Evolutionary conservation across 2,329 filamentous ascomycete species (phyloP).

Genomic region (Endothia cerciana): DNA sequence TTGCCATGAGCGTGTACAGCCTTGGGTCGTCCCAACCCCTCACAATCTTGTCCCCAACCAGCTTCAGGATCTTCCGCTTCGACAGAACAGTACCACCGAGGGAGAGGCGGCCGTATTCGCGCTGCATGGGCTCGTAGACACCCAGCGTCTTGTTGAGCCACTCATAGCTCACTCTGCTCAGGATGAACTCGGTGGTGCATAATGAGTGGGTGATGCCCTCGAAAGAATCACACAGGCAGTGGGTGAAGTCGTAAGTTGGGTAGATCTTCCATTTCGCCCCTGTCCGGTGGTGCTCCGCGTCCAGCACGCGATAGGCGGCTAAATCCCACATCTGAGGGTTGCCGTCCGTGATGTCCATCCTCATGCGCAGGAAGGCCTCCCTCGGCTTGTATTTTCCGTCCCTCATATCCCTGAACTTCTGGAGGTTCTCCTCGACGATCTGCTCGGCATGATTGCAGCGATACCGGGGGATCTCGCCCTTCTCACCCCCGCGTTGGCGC

Average conservation of each 20-base stretch:
- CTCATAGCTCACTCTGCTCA: slow-evolving; percentile 76
- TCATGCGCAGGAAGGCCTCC: slow-evolving; percentile 89
- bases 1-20: slow-evolving; percentile 82
- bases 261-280: slow-evolving; percentile 89
- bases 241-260: slow-evolving; percentile 91
- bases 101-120: slow-evolving; percentile 69
- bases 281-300: slow-evolving; percentile 72
- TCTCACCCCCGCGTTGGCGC: slow-evolving; percentile 79
- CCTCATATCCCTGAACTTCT: slow-evolving; percentile 86
- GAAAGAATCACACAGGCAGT: slow-evolving; percentile 90
- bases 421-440: slow-evolving; percentile 73
- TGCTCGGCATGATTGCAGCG: slow-evolving; percentile 81
- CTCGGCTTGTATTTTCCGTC: slow-evolving; percentile 88
- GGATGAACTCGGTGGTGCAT: slow-evolving; percentile 29
- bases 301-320: slow-evolving; percentile 83
- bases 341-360: slow-evolving; percentile 79
- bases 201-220: slow-evolving; percentile 79
- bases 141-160: slow-evolving; percentile 82
- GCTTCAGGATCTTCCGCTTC: slow-evolving; percentile 80
- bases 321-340: slow-evolving; percentile 98
- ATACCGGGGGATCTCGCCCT: slow-evolving; percentile 70
- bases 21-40: slow-evolving; percentile 90
- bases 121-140: slow-evolving; percentile 91
- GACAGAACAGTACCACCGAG: slow-evolving; percentile 84
- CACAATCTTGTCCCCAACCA: slow-evolving; percentile 73